phyloP scores from a whole-genome alignment of 2,329 filamentous ascomycete genomes.

The Lachnellula hyalina region DNA sequence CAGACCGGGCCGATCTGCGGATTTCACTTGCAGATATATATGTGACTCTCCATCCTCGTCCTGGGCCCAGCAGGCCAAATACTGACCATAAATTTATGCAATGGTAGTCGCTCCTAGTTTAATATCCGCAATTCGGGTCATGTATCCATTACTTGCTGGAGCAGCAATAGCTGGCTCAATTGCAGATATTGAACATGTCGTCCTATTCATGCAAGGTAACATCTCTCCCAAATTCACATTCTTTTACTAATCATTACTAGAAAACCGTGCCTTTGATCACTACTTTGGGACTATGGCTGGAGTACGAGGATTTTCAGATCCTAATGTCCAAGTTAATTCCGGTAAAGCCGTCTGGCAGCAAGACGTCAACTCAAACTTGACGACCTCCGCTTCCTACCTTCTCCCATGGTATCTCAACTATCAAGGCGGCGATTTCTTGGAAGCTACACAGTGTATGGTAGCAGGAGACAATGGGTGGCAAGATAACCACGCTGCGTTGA shows the following conservation, averaged over 20 bases:
- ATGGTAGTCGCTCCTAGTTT: conserved; percentile 14
- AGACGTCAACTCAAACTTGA: conserved; percentile 20
- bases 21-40: not conserved
- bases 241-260: conserved; percentile 1
- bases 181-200: conserved; percentile 50
- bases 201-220: conserved; percentile 51
- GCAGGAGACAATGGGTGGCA: conserved; percentile 48
- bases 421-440: conserved; percentile 42
- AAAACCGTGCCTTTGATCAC: conserved; percentile 22
- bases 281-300: conserved; percentile 53
- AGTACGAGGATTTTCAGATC: conserved; percentile 50
- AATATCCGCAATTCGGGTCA: conserved; percentile 11
- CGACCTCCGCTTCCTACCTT: conserved; percentile 38
- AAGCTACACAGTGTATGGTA: conserved; percentile 50
- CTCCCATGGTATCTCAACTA: conserved; percentile 53
- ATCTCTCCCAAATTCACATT: conserved; percentile 26
- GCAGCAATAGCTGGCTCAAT: conserved; percentile 33
- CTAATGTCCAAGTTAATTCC: conserved; percentile 46
- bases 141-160: conserved; percentile 15
- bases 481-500: conserved; percentile 47
- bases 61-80: not conserved
- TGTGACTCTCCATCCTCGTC: not conserved
- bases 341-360: conserved; percentile 20
- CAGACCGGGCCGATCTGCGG: no score
- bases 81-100: not conserved